Percentiles rank a stretch among this genome's conserved stretches.
Conservation (phyloP, 306 rosid genomes). For the Coriaria nepalensis region DNA sequence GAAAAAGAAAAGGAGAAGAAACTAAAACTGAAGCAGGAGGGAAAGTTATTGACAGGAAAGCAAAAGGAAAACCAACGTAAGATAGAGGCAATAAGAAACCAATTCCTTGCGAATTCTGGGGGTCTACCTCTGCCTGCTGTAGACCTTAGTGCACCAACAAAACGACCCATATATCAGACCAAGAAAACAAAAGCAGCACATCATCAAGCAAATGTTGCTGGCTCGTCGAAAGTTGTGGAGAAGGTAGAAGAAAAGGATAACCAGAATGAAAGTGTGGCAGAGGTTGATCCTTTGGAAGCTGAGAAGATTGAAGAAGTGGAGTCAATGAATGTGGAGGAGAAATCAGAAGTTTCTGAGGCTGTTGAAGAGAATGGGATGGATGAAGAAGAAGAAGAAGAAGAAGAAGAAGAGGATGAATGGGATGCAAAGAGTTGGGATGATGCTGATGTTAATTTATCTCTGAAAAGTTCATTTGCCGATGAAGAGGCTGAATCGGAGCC, state of each 20-base stretch:
- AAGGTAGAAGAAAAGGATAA: slow-evolving; percentile 33
- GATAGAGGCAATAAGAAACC: slow-evolving; percentile 69
- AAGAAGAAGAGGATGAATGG: slow-evolving; percentile 83
- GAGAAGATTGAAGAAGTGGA: slow-evolving; percentile 57
- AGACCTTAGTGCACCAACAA: slow-evolving; percentile 45
- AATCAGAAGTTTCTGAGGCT: slow-evolving; percentile 40
- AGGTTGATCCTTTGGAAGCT: slow-evolving; percentile 27
- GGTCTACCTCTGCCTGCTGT: slow-evolving; percentile 28
- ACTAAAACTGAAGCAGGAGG: slow-evolving; percentile 52
- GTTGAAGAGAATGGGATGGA: slow-evolving; percentile 40
- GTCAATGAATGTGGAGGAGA: slow-evolving; percentile 29
- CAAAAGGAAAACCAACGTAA: slow-evolving; percentile 83
- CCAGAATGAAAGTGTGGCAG: slow-evolving; percentile 27
- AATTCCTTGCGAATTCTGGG: slow-evolving; percentile 48
- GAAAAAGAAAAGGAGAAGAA: slow-evolving; percentile 83
- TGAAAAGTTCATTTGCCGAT: slow-evolving; percentile 61
- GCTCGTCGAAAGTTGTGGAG: slow-evolving; percentile 35
- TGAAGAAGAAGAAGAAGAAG: too few relatives aligned
- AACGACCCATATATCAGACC: slow-evolving; percentile 66
- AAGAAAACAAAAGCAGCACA: slow-evolving; percentile 49
- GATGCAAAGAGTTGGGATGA: slow-evolving; percentile 97
- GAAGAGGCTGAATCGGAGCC: slow-evolving; percentile 79
- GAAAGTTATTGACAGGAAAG: slow-evolving; percentile 53
- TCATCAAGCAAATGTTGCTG: slow-evolving; percentile 45
- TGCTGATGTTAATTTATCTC: slow-evolving; percentile 44